Evolutionary conservation across 192 early-diverging fungal genomes (phyloP), one percentile per base, ranked within the genome.

Genomic region (Umbelopsis sp.): DNA sequence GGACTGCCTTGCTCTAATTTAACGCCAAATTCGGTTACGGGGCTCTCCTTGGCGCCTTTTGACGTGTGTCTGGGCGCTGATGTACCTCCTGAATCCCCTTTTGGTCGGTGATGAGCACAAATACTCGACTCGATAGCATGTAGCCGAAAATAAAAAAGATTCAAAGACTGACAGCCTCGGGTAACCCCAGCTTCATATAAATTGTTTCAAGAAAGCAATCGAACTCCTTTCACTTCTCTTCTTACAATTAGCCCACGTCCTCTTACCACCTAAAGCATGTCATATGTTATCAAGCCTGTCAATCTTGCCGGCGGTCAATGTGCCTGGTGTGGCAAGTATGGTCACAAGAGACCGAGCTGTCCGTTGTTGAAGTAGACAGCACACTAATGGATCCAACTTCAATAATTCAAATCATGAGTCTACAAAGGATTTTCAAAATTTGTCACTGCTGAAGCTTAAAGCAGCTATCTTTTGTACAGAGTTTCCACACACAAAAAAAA

Each of bases 251-350:
- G 11, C 25, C 11, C 33, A 15, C 27, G 15, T 10, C 18, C 51
- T 25, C 22, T 52, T 25, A 1, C 22, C 51, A 13, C 27, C 1
- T 58, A 1, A 20, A 61, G 1, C 55, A 71, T 71, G 70, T 64
- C 70, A 12, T 71, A 64, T 64, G 58, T 64, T 1, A 41, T 71
- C 41, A 61, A 64, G 35, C 70, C 70, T 49, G 53, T 71, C 44
- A 71, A 71, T 49, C 58, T 71, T 6, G 53, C 41, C 6, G 70
- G 70, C 18, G 70, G 70, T 64, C 70, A 71, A 71, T 71, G 70
- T 46, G 70, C 70, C 33, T 71, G 70, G 70, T 71, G 70, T 46
- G 70, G 70, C 53, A 71, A 71, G 21, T 71, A 71, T 37, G 70
- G 70, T 25, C 70, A 71, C 58, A 71, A 71, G 44, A 45, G 70